Evolutionary conservation across 768 basidiomycete species (phyloP), one percentile per base, ranked within the genome.

Genomic region (Heimioporus sp.): DNA sequence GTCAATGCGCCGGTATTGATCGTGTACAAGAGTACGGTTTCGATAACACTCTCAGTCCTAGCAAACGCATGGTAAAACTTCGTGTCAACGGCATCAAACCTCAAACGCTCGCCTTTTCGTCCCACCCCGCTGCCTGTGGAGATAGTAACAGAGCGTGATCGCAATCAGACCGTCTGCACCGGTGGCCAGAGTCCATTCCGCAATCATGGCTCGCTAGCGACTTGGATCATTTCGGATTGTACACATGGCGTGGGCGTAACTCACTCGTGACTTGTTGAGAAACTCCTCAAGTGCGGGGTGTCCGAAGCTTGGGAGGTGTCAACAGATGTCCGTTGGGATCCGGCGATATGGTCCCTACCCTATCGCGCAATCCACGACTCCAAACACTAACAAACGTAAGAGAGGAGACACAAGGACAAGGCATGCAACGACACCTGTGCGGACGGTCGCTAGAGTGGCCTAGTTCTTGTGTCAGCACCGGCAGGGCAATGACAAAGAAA

Each of bases 11-110:
- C 58, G 6, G 58, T 58, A 28, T 59, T 55, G 45, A 62, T 48
- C 13, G 40, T 61, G 43, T 61, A 61, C 21, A 62, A n/a, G 6
- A 61, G 50, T 16, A 62, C 41, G 5, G 35, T 51, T 12, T 62
- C 55, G 45, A 61, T 51, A 20, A 61, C 31, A 5, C 24, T 48
- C n/a, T 61, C 50, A 15, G 56, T 61, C 31, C 60, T 61, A 9
- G n/a, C 12, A 35, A 37, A n/a, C 5, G 7, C 24, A 30, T 37
- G 35, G 35, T 32, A 11, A n/a, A 21, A 19, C 11, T 10, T 12
- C 15, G 20, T 21, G 20, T 21, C 20, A 10, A 19, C 0, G 6
- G 20, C 13, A 4, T 17, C 3, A 12, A n/a, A 19, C 10, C 9
- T 1, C 1, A 13, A 5, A 24, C 5, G 21, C 21, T 36, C 32